Percentiles rank a stretch among this genome's conserved stretches.
Evolutionary conservation across 805 yeast genomes (phyloP).

Genomic region (Yamadazyma scolyti): DNA sequence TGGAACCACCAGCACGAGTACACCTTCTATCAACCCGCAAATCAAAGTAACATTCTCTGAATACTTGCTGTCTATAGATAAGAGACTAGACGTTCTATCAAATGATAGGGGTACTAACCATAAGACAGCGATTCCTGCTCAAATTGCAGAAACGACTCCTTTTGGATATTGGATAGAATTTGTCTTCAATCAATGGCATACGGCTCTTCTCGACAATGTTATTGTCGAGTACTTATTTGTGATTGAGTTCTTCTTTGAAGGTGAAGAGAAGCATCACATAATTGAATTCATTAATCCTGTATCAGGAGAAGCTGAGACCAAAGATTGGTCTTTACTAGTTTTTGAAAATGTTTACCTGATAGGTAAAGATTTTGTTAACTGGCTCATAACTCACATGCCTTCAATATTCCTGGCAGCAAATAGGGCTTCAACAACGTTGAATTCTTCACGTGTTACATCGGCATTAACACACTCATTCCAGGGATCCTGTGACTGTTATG

Average conservation of each 20-base stretch:
- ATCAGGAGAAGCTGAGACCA: slow-evolving; percentile 5
- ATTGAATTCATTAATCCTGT: slow-evolving; percentile 12
- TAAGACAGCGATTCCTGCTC: slow-evolving; percentile 66
- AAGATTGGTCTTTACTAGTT: slow-evolving; percentile 36
- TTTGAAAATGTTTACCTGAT: slow-evolving; percentile 34
- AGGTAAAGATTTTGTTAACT: slow-evolving; percentile 45
- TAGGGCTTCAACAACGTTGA: slow-evolving; percentile 38
- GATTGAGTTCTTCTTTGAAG: slow-evolving; percentile 62
- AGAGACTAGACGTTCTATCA: slow-evolving; percentile 54
- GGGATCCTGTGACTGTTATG: slow-evolving; percentile 67
- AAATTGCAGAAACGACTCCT: slow-evolving; percentile 77
- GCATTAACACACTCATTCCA: slow-evolving; percentile 19
- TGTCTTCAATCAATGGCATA: slow-evolving; percentile 66
- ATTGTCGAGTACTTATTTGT: slow-evolving; percentile 73
- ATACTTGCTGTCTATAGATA: slow-evolving; percentile 50
- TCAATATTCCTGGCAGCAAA: slow-evolving; percentile 14
- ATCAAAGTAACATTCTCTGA: slow-evolving; percentile 38
- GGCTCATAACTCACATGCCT: slow-evolving; percentile 42
- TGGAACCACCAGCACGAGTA: neutral
- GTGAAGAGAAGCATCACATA: slow-evolving; percentile 31
- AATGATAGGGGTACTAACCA: slow-evolving; percentile 42
- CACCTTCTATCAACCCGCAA: slow-evolving; percentile 7
- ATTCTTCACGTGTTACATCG: slow-evolving; percentile 17
- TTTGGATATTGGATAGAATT: slow-evolving; percentile 67
- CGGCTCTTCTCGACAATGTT: slow-evolving; percentile 73